Base-by-base conservation (phyloP, 2,329 filamentous ascomycete species). In the Beauveria rudraprayagi region DNA sequence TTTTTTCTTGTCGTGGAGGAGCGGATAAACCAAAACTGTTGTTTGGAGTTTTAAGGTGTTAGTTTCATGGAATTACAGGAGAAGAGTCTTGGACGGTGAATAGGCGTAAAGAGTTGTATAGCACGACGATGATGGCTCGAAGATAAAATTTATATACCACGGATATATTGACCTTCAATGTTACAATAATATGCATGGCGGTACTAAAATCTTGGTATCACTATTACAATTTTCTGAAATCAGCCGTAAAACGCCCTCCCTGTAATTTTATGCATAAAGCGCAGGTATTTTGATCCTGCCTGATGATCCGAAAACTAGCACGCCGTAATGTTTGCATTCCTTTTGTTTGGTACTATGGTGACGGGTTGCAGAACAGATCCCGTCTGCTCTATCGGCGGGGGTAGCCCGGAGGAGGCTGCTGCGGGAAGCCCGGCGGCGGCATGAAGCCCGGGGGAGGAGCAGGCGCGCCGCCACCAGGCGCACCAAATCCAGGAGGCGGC, bases 391-490 rank as follows among this genome's bases (percentile, higher is more conserved):
- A 76, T 61, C 75, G 70, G 37, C 72, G 70, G 48, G 68, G 71
- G 63, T 77, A 78, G 28, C 77, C 77, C 9, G 78, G 77, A 17
- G 78, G 78, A 11, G 78, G 76, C 46, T 61, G 60, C 60, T 61
- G 59, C 64, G 77, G 76, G 63, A 79, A 79, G 2, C 77, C 77
- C 6, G 76, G 75, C 50, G 75, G 73, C 1, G 74, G 73, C 69
- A 73, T 70, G 55, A 75, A 73, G 5, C 75, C 75, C 3, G 77
- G 77, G 9, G 77, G 71, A 30, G 69, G 75, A 3, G 74, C 76
- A 11, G 76, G 73, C 19, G 73, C 50, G 16, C 40, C 56, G 71
- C 28, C 70, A 26, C 69, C 71, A 14, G 70, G 66, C 5, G 66
- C 67, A 9, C 71, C 71, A 37, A 79, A 79, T 3, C 73, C 75